Evolutionary conservation across 345 rosid genomes (phyloP).

Genomic region (Salix koriyanagi): DNA sequence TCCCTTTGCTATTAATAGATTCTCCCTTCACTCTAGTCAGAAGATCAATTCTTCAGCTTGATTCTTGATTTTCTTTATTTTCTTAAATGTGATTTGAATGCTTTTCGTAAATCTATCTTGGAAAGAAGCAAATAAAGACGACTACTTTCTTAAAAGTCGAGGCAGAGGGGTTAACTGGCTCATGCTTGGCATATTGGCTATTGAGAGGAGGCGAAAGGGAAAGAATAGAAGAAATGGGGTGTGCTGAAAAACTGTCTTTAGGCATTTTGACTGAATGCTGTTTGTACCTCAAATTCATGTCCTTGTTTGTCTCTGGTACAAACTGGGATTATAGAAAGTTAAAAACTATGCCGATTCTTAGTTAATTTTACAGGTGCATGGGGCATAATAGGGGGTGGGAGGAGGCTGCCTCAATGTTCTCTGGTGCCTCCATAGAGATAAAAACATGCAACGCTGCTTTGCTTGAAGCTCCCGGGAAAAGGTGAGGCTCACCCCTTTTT

Average conservation of each 20-base stretch:
- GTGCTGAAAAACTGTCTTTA: not conserved
- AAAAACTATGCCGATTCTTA: not conserved
- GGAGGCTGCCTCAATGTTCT: conserved; percentile 88
- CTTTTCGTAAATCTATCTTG: not conserved
- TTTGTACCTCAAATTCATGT: not conserved
- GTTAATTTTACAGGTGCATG: conserved; percentile 65
- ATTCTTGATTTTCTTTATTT: not conserved
- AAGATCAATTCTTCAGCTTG: not conserved
- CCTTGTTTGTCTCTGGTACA: not conserved
- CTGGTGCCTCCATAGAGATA: conserved; percentile 68
- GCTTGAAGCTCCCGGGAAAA: conserved; percentile 83
- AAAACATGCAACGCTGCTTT: conserved; percentile 97
- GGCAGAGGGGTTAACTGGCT: not conserved
- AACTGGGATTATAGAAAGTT: not conserved
- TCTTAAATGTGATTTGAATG: not conserved
- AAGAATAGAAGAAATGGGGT: not conserved
- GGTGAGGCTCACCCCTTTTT: conserved; percentile 32
- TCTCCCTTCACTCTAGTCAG: not conserved
- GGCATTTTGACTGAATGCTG: not conserved
- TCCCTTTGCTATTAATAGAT: not conserved
- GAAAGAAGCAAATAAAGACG: not conserved
- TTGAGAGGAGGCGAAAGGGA: not conserved
- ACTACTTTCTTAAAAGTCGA: not conserved
- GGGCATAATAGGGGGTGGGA: conserved; percentile 99
- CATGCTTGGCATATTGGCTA: not conserved